phyloP scores from a whole-genome alignment of 2,329 filamentous ascomycete species.

The Graphilbum ipis-grandicollis region DNA sequence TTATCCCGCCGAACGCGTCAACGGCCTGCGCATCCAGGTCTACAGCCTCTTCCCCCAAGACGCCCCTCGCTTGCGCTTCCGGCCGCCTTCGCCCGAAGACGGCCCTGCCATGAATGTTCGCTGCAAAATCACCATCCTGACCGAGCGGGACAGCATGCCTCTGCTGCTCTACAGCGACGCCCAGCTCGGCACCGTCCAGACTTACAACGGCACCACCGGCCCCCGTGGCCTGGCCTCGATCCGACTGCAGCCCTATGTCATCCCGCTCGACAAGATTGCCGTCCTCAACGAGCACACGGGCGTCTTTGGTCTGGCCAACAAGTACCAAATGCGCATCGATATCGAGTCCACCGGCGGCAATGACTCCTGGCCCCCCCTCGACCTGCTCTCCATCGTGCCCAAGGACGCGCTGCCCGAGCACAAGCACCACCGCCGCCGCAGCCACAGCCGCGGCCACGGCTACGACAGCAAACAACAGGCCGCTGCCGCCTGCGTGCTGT shows the following conservation, averaged over 20 bases:
- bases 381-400: constrained; percentile 14
- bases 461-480: constrained; percentile 4
- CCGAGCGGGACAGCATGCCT: constrained; percentile 17
- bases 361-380: constrained; percentile 33
- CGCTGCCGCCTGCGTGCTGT: constrained; percentile 14
- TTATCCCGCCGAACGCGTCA: constrained; percentile 7
- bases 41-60: constrained; percentile 34
- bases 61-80: constrained; percentile 19
- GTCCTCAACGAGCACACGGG: constrained; percentile 29
- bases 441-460: constrained; percentile 3
- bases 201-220: constrained; percentile 29
- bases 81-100: constrained; percentile 17
- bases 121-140: constrained; percentile 25
- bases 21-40: constrained; percentile 31
- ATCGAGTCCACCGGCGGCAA: constrained; percentile 32
- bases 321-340: constrained; percentile 33
- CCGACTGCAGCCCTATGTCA: constrained; percentile 30
- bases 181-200: constrained; percentile 33
- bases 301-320: constrained; percentile 28
- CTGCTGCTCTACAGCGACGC: constrained; percentile 34
- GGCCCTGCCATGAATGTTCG: constrained; percentile 18
- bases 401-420: not conserved
- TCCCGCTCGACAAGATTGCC: constrained; percentile 33
- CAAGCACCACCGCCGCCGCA: not conserved
- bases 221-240: constrained; percentile 29